Base-by-base conservation (phyloP, 2,329 filamentous ascomycete genomes). In the Cladosporium velox region DNA sequence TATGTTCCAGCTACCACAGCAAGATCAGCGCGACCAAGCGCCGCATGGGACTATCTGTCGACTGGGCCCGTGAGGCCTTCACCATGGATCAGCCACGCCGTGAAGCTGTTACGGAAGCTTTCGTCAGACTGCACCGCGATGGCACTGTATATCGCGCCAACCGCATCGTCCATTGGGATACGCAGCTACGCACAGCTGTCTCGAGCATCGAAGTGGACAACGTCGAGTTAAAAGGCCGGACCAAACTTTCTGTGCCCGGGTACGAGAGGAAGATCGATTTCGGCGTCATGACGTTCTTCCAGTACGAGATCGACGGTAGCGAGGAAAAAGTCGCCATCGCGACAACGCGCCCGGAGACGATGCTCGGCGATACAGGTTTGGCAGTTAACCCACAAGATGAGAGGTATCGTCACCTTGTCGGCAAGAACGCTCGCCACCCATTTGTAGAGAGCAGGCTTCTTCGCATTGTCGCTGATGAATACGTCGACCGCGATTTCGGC, bases 181-280 rank as follows among this genome's bases (percentile, higher is more conserved):
- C 96, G 92, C 79, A 91, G 90, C 52, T 87, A 91, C 71, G 85
- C 97, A 98, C 95, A 10, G 91, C 94, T 0, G 83, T 98, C 38
- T 96, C 92, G 24, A 96, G 94, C 74, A 85, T 98, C 34, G 94
- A 98, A 79, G 94, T 98, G 26, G 87, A 90, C 72, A 96, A 94
- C 32, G 32, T 34, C 32, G 32, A 34, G 11, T 11, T 34, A 10
- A 34, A 34, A 34, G 94, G 94, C 26, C 87, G 92, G 59, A 97
- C 93, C 1, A 84, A 97, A 65, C 84, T 98, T 2, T 90, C 93
- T 71, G 93, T 98, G 8, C 94, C 94, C 18, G 93, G 92, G 4
- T 98, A 98, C 76, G 91, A 96, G 60, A 92, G 91, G 80, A 97
- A 97, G 86, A 90, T 98, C 68, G 94, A 98, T 79, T 98, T 98